Conservation (phyloP, 2,329 filamentous ascomycete genomes). For the Pezicula neosporulosa region DNA sequence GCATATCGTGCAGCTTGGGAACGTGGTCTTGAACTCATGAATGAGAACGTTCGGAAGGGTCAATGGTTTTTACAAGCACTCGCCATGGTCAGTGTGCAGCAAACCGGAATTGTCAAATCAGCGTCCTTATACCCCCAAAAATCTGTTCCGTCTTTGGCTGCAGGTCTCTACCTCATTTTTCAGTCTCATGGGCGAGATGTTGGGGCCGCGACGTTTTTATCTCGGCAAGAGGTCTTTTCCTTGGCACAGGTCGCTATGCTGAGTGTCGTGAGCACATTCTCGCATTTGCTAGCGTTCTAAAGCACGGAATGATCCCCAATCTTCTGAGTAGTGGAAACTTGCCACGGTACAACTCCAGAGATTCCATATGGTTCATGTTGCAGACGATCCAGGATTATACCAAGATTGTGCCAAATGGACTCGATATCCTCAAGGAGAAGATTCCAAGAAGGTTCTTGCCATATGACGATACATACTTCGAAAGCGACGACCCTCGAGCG, state of each 20-base stretch:
- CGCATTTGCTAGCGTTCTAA: slow-evolving; percentile 92
- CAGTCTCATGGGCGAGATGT: slow-evolving; percentile 89
- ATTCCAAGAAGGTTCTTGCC: slow-evolving; percentile 85
- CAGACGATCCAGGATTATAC: slow-evolving; percentile 95
- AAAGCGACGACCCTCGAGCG: slow-evolving; percentile 73
- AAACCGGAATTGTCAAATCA: slow-evolving; percentile 84
- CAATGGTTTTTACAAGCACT: slow-evolving; percentile 88
- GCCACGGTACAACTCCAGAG: slow-evolving; percentile 91
- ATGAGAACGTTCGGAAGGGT: slow-evolving; percentile 70
- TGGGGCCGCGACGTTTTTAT: slow-evolving; percentile 99
- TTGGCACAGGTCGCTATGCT: slow-evolving; percentile 82
- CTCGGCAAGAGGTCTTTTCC: slow-evolving; percentile 83
- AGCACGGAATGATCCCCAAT: slow-evolving; percentile 98
- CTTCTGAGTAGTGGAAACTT: slow-evolving; percentile 80
- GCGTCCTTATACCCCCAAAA: slow-evolving; percentile 87
- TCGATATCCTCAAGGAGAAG: slow-evolving; percentile 69
- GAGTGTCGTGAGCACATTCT: slow-evolving; percentile 93
- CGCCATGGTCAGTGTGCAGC: slow-evolving; percentile 87
- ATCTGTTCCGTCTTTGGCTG: slow-evolving; percentile 80
- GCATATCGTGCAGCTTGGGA: slow-evolving; percentile 83
- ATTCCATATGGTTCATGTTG: slow-evolving; percentile 97
- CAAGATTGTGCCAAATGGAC: slow-evolving; percentile 74
- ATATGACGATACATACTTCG: slow-evolving; percentile 94
- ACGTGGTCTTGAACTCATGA: slow-evolving; percentile 75
- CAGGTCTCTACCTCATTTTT: slow-evolving; percentile 87